Evolutionary conservation across 352 stramenopile species (phyloP).

Genomic region (Pythium folliculosum): DNA sequence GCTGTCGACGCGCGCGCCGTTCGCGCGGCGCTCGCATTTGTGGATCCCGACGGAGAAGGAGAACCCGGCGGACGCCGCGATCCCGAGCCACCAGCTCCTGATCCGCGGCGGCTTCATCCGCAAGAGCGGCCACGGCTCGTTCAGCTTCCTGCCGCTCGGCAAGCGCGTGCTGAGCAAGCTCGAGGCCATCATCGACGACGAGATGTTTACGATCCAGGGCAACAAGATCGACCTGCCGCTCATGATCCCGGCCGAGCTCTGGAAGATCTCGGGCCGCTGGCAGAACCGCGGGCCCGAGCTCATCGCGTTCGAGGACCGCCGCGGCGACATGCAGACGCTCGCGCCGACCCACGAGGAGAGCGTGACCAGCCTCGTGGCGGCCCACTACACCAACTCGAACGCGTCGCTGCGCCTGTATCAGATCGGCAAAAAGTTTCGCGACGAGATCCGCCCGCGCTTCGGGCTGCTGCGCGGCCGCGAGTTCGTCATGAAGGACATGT

Average conservation of each 20-base stretch:
- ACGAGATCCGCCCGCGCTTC: constrained; percentile 88
- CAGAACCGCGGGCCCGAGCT: constrained; percentile 81
- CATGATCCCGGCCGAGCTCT: constrained; percentile 74
- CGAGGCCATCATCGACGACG: constrained; percentile 80
- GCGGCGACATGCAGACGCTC: constrained; percentile 65
- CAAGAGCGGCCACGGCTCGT: constrained; percentile 82
- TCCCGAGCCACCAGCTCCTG: constrained; percentile 84
- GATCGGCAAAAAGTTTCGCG: constrained; percentile 86
- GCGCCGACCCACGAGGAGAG: constrained; percentile 86
- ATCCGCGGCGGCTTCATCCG: constrained; percentile 85
- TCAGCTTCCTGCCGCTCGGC: constrained; percentile 77
- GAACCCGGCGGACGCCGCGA: constrained; percentile 73
- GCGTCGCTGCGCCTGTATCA: constrained; percentile 82
- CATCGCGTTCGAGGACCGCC: constrained; percentile 79
- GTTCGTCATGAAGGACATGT: constrained; percentile 93
- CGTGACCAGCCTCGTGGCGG: constrained; percentile 78
- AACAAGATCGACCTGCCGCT: constrained; percentile 85
- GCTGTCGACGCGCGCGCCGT: neutral
- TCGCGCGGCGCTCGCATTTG: constrained; percentile 41
- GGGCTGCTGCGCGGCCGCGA: constrained; percentile 80
- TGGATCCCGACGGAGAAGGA: constrained; percentile 82
- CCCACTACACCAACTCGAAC: constrained; percentile 51
- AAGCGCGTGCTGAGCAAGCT: constrained; percentile 74
- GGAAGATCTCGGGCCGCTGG: constrained; percentile 83
- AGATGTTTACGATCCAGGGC: constrained; percentile 77